A percentile compares a stretch with the other conserved stretches of the same genome.
phyloP scores from a whole-genome alignment of 176 grass and related monocot genomes.

The Aegilops longissima region DNA sequence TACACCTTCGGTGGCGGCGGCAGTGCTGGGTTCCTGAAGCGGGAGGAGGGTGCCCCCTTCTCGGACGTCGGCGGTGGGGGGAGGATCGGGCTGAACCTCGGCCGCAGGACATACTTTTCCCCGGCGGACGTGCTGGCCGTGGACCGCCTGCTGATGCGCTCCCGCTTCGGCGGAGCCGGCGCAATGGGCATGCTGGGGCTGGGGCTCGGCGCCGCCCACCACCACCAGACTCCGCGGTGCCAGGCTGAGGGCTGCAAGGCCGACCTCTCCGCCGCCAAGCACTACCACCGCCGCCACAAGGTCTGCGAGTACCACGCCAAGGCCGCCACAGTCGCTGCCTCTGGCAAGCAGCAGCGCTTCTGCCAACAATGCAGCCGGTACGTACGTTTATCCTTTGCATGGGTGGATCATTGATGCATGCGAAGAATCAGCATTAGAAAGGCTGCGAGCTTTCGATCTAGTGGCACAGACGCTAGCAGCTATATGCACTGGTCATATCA shows the following conservation, averaged over 20 bases:
- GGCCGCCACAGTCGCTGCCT: constrained; percentile 70
- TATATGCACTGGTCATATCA: background rate
- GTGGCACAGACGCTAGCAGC: background rate
- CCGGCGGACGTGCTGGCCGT: constrained; percentile 55
- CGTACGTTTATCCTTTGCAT: background rate
- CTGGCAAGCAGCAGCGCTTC: constrained; percentile 75
- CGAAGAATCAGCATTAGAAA: background rate
- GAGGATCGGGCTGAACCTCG: constrained; percentile 79
- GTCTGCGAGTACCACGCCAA: constrained; percentile 99
- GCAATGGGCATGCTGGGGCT: constrained; percentile 46
- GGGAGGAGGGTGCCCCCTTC: constrained; percentile 35
- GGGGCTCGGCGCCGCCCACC: constrained; percentile 37
- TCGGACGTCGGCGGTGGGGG: constrained; percentile 19
- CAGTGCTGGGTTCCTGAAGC: constrained; percentile 51
- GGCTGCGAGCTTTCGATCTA: background rate
- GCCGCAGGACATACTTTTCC: constrained; percentile 76
- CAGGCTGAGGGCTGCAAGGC: constrained; percentile 90
- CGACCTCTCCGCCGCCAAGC: constrained; percentile 84
- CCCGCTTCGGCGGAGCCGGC: constrained; percentile 20
- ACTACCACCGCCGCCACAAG: constrained; percentile 97
- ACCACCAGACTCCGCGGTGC: constrained; percentile 68
- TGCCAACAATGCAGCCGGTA: constrained; percentile 97
- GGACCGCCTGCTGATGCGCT: constrained; percentile 50
- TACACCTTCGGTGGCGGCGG: constrained; percentile 32
- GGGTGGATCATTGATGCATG: background rate